Conservation (phyloP, 805 yeast genomes). For the Cyberlindnera subsufficiens region DNA sequence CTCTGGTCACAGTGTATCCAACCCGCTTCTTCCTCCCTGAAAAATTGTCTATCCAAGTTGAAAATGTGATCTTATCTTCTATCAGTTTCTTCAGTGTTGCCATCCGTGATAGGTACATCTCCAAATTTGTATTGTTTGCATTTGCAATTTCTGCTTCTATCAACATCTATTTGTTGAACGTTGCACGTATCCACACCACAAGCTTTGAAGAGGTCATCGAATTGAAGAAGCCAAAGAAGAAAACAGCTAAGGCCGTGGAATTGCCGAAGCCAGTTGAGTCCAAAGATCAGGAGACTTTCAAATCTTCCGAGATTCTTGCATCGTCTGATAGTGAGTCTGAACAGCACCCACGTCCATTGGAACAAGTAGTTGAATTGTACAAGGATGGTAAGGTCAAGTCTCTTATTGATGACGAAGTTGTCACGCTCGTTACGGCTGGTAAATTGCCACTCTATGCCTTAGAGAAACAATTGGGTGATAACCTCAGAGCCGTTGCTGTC, state of each 20-base stretch:
- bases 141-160: slow-evolving; percentile 72
- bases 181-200: slow-evolving; percentile 62
- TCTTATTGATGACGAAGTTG: slow-evolving; percentile 68
- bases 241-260: slow-evolving; percentile 27
- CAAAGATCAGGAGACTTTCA: slow-evolving; percentile 13
- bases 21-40: slow-evolving; percentile 53
- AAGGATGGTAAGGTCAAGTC: slow-evolving; percentile 67
- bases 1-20: slow-evolving; percentile 53
- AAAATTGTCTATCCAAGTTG: slow-evolving; percentile 49
- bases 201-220: slow-evolving; percentile 23
- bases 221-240: slow-evolving; percentile 22
- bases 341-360: slow-evolving; percentile 44
- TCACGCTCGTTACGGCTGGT: slow-evolving; percentile 62
- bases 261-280: slow-evolving; percentile 17
- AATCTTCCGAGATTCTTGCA: slow-evolving; percentile 23
- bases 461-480: slow-evolving; percentile 86
- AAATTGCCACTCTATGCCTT: slow-evolving; percentile 89
- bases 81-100: slow-evolving; percentile 57
- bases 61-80: slow-evolving; percentile 49
- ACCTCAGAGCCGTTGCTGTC: slow-evolving; percentile 85
- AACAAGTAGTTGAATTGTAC: slow-evolving; percentile 55
- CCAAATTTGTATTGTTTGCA: slow-evolving; percentile 68
- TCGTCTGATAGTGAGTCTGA: slow-evolving; percentile 33
- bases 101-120: slow-evolving; percentile 72
- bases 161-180: slow-evolving; percentile 81